Conservation (phyloP, 2,329 filamentous ascomycete species). For the Leptoxyphium fumago region DNA sequence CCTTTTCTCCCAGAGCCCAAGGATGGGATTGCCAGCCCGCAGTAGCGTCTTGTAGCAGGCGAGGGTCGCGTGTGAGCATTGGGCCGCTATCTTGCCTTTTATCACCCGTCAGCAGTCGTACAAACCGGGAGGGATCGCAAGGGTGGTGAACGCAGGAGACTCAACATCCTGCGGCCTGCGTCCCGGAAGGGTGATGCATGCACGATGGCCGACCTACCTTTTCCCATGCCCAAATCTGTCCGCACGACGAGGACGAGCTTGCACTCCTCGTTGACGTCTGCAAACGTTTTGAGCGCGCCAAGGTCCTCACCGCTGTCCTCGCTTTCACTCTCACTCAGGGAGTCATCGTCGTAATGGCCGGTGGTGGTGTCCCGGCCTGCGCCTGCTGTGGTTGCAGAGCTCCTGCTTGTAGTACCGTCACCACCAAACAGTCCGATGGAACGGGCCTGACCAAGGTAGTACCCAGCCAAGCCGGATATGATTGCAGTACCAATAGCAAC, state of each 20-base stretch:
- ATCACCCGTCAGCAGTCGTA: neutral
- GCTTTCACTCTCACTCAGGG: conserved; percentile 11
- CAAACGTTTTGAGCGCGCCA: conserved; percentile 33
- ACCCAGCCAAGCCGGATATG: conserved; percentile 60
- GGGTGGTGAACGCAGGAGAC: no score
- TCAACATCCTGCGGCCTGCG: no score
- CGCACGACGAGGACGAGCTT: conserved; percentile 86
- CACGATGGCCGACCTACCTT: conserved; percentile 44
- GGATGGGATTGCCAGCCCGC: conserved; percentile 43
- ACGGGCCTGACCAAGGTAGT: conserved; percentile 51
- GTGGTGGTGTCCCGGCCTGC: conserved; percentile 17
- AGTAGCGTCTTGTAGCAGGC: conserved; percentile 86
- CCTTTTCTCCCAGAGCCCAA: conserved; percentile 69
- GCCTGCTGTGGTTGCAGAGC: conserved; percentile 9
- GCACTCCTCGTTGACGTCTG: conserved; percentile 57
- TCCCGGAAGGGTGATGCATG: neutral
- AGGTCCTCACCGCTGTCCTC: conserved; percentile 23
- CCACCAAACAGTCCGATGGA: conserved; percentile 61
- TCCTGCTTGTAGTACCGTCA: conserved; percentile 11
- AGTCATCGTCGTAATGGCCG: conserved; percentile 22
- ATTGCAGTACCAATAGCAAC: conserved; percentile 61
- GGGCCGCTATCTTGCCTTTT: conserved; percentile 87
- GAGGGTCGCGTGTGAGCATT: conserved; percentile 89
- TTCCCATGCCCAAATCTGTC: conserved; percentile 93
- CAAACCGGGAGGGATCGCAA: no score